These are phyloP conservation scores for Coemansia sp. DNA, from an alignment of 192 early-diverging fungal species.

Conservation along the genomic window DNA sequence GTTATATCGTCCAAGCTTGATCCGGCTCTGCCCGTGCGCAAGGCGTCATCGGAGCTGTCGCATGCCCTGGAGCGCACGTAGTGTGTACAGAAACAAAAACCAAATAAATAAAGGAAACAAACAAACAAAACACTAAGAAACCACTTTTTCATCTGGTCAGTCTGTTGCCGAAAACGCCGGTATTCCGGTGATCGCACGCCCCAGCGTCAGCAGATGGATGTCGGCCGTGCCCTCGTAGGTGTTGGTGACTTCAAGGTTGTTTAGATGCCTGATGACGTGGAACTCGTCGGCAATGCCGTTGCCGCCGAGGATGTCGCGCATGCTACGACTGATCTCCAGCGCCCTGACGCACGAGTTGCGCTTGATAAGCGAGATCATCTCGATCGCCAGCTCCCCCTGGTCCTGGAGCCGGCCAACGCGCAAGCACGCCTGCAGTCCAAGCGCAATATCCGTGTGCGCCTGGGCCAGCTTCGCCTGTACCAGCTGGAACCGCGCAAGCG, in stretches of 20 bases:
- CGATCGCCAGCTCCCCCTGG: slow-evolving; percentile 75
- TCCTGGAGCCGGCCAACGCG: slow-evolving; percentile 95
- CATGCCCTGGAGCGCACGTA: slow-evolving; percentile 43
- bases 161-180: slow-evolving; percentile 61
- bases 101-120: slow-evolving; percentile 3
- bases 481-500: slow-evolving; percentile 89
- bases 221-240: slow-evolving; percentile 98
- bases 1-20: slow-evolving; percentile 45
- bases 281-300: slow-evolving; percentile 97
- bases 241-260: slow-evolving; percentile 90
- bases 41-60: slow-evolving; percentile 49
- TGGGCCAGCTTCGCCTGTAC: slow-evolving; percentile 97
- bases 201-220: slow-evolving; percentile 91
- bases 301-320: slow-evolving; percentile 92
- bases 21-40: slow-evolving; percentile 50
- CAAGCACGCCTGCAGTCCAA: slow-evolving; percentile 84
- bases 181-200: slow-evolving; percentile 92
- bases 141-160: neutral
- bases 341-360: slow-evolving; percentile 95
- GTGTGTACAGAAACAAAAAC: neutral
- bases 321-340: slow-evolving; percentile 84
- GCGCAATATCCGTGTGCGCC: slow-evolving; percentile 88
- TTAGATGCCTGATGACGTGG: slow-evolving; percentile 92
- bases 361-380: slow-evolving; percentile 97
- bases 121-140: neutral